phyloP scores from a whole-genome alignment of 106 monocot species.

The Dendrobium officinale region DNA sequence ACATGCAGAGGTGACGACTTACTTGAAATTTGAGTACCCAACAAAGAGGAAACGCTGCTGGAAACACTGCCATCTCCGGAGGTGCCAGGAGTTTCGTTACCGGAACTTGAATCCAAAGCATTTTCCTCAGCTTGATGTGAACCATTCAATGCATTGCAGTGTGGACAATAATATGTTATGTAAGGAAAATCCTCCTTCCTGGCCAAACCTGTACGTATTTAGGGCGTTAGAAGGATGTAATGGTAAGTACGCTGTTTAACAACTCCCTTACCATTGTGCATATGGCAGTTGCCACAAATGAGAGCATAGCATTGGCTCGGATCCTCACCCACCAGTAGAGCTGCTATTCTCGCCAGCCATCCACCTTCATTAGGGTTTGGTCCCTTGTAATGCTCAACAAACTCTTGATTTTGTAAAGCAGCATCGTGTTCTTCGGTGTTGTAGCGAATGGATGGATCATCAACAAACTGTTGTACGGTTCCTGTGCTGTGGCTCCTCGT shows the following conservation, averaged over 20 bases:
- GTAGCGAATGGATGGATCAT: slow-evolving; percentile 16
- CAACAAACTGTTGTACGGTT: slow-evolving; percentile 9
- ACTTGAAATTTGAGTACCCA: slow-evolving; percentile 1
- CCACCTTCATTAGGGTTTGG: slow-evolving; percentile 42
- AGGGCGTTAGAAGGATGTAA: not conserved
- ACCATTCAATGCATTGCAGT: slow-evolving; percentile 71
- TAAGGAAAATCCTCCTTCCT: slow-evolving; percentile 87
- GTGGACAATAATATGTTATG: slow-evolving; percentile 87
- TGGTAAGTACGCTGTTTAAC: not conserved
- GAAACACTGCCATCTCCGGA: slow-evolving; percentile 6
- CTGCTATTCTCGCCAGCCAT: slow-evolving; percentile 70
- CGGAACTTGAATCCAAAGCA: slow-evolving; percentile 17
- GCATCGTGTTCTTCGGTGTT: slow-evolving; percentile 23
- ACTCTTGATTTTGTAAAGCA: slow-evolving; percentile 20
- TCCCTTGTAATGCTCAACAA: slow-evolving; percentile 50
- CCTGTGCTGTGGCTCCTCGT: slow-evolving; percentile 28
- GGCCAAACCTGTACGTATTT: slow-evolving; percentile 56
- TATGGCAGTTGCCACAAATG: slow-evolving; percentile 78
- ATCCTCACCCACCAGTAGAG: slow-evolving; percentile 85
- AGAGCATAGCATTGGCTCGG: slow-evolving; percentile 86
- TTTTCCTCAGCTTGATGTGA: slow-evolving; percentile 37
- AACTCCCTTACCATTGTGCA: slow-evolving; percentile 59
- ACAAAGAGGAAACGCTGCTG: slow-evolving; percentile 9
- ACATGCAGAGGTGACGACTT: slow-evolving; percentile 18
- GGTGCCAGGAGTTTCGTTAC: slow-evolving; percentile 15